phyloP scores from a whole-genome alignment of 257 asterid genomes.

The Nicotiana obtusifolia region DNA sequence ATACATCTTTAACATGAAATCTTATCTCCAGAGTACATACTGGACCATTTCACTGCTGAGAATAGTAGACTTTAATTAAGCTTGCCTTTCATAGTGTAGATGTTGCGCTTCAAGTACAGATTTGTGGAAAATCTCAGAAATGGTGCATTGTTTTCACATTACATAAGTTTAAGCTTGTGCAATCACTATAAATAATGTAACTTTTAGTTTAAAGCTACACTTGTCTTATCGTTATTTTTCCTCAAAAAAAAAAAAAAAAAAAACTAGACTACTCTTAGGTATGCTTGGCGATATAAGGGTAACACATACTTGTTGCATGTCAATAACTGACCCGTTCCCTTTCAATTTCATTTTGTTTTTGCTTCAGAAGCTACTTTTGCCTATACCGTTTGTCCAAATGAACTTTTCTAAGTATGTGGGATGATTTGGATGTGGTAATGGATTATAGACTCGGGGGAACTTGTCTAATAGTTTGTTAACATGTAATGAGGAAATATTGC shows the following conservation, averaged over 20 bases:
- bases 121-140: background rate
- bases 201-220: background rate
- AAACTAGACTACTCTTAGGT: background rate
- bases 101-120: background rate
- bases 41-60: background rate
- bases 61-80: background rate
- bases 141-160: background rate
- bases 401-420: background rate
- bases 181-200: background rate
- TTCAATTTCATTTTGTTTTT: background rate
- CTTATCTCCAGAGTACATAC: background rate
- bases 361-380: background rate
- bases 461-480: background rate
- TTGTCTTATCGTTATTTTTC: background rate
- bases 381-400: background rate
- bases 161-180: background rate
- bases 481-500: background rate
- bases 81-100: background rate
- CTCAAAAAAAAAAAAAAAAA: too few relatives aligned
- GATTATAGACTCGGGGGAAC: background rate
- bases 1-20: background rate
- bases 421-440: background rate
- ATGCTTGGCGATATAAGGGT: background rate
- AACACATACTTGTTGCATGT: background rate
- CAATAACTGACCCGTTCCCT: background rate